Base-by-base conservation (phyloP, 345 rosid species). In the Salix suchowensis region DNA sequence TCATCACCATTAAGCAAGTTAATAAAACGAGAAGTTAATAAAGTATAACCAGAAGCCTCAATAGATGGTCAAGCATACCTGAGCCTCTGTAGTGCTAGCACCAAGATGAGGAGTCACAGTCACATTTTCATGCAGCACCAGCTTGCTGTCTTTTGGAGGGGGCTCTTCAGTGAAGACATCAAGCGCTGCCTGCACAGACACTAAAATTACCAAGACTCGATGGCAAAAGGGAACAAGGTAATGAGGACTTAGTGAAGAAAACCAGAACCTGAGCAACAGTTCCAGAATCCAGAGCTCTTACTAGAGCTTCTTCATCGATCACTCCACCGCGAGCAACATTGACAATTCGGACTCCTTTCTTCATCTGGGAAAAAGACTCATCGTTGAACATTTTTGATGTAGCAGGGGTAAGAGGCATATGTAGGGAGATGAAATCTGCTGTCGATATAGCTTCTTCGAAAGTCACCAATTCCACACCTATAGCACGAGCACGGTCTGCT, bases 111-210 rank as follows among this genome's bases (percentile, higher is more conserved):
- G 82, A 30, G 82, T 80, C 2, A 32, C 82, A 6, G 36, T 80
- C 58, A 80, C 82, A 65, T 75, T 80, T 71, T 75, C 82, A 71
- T 80, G 82, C 37, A 36, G 76, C 76, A 80, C 82, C 79, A 80
- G 55, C 67, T 44, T 75, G 68, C 76, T 80, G 15, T 75, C 82
- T 23, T 52, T 72, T 30, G 68, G 36, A n/a, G 82, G 82, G 23
- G 76, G 82, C 68, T 80, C 82, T 48, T 70, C 73, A 4, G 64
- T 75, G 66, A 80, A 80, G 28, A 75, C 79, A 71, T 80, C 82
- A 40, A 80, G 79, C 30, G 82, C 76, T 39, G 82, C 82, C 82
- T 77, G 65, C 30, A 36, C 54, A 71, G 37, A 71, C 34, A 48
- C 48, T 34, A 70, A 42, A 75, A 21, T 54, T 42, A 19, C 44